Base-by-base conservation (phyloP, 2,329 filamentous ascomycete species). In the Aspergillus sp. region DNA sequence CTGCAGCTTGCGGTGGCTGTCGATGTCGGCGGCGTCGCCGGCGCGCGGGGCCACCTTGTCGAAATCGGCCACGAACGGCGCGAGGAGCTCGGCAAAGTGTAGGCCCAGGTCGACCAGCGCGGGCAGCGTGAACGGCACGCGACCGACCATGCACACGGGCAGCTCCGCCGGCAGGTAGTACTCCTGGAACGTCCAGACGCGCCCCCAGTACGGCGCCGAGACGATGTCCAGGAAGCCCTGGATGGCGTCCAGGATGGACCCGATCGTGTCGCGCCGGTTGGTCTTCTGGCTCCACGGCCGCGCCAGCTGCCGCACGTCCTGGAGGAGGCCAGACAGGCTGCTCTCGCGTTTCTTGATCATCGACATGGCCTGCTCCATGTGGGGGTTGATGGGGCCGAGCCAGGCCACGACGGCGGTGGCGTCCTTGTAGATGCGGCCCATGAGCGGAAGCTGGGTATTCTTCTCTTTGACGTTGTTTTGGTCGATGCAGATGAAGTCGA, bases 131-230 rank as follows among this genome's bases (percentile, higher is more conserved):
- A 42, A 42, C 6, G 40, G 16, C 4, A 42, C 14, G 19, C 3
- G 44, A 14, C 52, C 52, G 16, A 38, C 40, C 36, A 54, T 50
- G 25, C 52, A 54, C 10, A 54, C 25, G 13, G 52, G 52, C 9
- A 43, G 20, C 2, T 29, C 16, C 4, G 5, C n/a, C 4, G 52
- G 43, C 3, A 50, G 47, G 21, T 45, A 41, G 20, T 50, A 54
- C 43, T 54, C 52, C 43, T 54, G 52, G 44, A 50, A 54, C 4
- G 52, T 54, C 52, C 52, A 54, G 3, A 54, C 34, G 10, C 52
- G 52, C 9, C 25, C 20, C 52, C 52, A 54, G 45, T 54, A 54
- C 19, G 45, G 38, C 20, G 42, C 48, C 9, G 40, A 42, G 4
- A 42, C 40, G 40, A 42, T 42, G 16, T 42, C 40, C 16, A 42